Conservation (phyloP, 2,329 filamentous ascomycete genomes). For the Tolypocladium tundrense region DNA sequence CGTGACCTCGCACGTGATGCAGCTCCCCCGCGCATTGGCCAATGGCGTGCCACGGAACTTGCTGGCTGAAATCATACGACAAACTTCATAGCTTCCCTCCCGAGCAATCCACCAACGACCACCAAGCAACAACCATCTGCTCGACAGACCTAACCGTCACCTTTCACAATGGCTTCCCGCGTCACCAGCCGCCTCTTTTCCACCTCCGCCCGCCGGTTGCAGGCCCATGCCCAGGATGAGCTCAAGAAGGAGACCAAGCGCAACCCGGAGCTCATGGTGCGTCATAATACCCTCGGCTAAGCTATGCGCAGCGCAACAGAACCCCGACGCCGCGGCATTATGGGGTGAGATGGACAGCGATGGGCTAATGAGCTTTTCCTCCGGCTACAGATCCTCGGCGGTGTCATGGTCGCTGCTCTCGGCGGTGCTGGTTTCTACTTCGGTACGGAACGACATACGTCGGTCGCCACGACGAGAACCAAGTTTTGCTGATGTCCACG, state of each 20-base stretch:
- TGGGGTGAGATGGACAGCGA: not conserved
- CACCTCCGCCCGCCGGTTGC: slow-evolving; percentile 41
- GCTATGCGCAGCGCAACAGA: slow-evolving; percentile 1
- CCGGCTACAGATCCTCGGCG: slow-evolving; percentile 64
- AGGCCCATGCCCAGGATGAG: slow-evolving; percentile 31
- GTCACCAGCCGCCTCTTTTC: slow-evolving; percentile 46
- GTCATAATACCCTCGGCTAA: slow-evolving; percentile 22
- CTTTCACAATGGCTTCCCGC: slow-evolving; percentile 42
- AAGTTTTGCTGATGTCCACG: not conserved
- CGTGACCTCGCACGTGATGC: not conserved
- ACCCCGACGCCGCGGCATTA: not conserved
- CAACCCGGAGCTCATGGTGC: slow-evolving; percentile 35
- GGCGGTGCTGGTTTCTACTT: slow-evolving; percentile 86
- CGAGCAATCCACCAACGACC: slow-evolving; percentile 7
- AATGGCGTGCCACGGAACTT: not conserved
- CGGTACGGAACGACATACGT: too few species aligned
- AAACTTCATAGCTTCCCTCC: not conserved
- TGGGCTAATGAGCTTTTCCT: not conserved
- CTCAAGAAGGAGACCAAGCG: slow-evolving; percentile 50
- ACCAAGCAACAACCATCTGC: slow-evolving; percentile 3
- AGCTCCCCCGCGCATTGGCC: not conserved
- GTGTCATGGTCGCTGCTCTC: slow-evolving; percentile 82
- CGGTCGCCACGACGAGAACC: not conserved
- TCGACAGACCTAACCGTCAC: slow-evolving; percentile 3
- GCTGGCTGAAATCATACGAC: not conserved